Evolutionary conservation across 495 filamentous ascomycete species (phyloP).

Genomic region (Penicillium herquei): DNA sequence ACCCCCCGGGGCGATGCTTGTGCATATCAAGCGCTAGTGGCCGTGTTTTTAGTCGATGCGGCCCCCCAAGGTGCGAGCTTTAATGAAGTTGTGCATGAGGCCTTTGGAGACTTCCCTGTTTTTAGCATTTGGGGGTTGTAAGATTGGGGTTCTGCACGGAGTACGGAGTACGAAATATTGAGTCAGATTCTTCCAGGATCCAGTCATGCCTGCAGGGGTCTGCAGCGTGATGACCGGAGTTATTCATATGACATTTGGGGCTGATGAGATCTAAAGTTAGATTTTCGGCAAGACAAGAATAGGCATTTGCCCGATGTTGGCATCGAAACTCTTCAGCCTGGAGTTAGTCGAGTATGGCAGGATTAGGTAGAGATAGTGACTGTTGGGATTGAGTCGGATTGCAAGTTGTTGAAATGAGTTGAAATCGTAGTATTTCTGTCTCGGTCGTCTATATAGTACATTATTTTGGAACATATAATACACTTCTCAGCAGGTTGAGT

Average conservation of each 20-base stretch:
- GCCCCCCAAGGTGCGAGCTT: no score
- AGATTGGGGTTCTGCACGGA: no score
- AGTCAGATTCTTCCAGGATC: no score
- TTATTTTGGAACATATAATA: constrained; percentile 12
- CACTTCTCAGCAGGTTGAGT: constrained; percentile 2
- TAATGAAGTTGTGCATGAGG: no score
- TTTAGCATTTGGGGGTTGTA: no score
- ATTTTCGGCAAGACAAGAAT: neutral
- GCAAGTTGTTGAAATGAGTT: neutral
- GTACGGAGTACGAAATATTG: no score
- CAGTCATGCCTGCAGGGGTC: no score
- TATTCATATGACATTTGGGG: no score
- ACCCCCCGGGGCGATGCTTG: neutral
- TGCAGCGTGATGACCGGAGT: no score
- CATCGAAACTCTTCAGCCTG: neutral
- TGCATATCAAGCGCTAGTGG: neutral
- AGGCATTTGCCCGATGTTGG: neutral
- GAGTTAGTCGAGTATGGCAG: neutral
- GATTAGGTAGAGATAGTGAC: neutral
- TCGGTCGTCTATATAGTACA: constrained; percentile 1
- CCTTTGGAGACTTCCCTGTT: no score
- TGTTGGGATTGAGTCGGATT: neutral
- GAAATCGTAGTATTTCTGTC: neutral
- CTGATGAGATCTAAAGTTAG: neutral
- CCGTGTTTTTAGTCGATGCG: neutral